Percentiles rank a stretch among this genome's conserved stretches.
These are phyloP conservation scores for Zygosaccharomyces sapae DNA, from an alignment of 1,139 yeast genomes.

Conservation along the genomic window DNA sequence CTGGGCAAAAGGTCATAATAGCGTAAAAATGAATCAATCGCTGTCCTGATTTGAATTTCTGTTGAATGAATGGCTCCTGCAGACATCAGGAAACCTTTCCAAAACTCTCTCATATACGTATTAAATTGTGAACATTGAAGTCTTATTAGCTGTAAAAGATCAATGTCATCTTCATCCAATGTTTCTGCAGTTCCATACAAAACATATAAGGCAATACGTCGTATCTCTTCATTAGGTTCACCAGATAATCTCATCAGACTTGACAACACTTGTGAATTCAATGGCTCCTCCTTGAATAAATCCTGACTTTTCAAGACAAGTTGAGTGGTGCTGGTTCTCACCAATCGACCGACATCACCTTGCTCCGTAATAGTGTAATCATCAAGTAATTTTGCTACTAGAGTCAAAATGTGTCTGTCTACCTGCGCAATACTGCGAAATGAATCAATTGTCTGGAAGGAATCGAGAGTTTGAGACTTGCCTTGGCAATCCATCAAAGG, in stretches of 20 bases:
- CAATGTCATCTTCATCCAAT: slow-evolving; percentile 1
- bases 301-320: slow-evolving; percentile 38
- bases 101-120: slow-evolving; percentile 37
- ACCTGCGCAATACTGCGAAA: slow-evolving; percentile 1
- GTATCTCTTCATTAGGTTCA: slow-evolving; percentile 45
- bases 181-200: slow-evolving; percentile 4
- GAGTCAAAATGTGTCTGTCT: slow-evolving; percentile 6
- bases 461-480: slow-evolving; percentile 22
- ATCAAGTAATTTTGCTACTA: slow-evolving; percentile 41
- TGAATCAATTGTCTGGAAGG: slow-evolving; percentile 12
- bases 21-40: slow-evolving; percentile 43
- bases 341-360: slow-evolving; percentile 85
- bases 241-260: slow-evolving; percentile 54
- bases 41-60: slow-evolving; percentile 44
- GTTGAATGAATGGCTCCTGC: slow-evolving; percentile 60
- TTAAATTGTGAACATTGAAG: slow-evolving; percentile 16
- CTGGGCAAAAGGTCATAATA: slow-evolving; percentile 32
- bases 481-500: slow-evolving; percentile 20
- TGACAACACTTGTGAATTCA: slow-evolving; percentile 24
- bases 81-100: slow-evolving; percentile 56
- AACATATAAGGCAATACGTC: slow-evolving; percentile 31
- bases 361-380: slow-evolving; percentile 66
- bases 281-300: slow-evolving; percentile 17
- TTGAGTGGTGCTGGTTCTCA: slow-evolving; percentile 43
- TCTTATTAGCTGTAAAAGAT: slow-evolving; percentile 15